These are phyloP conservation scores for Coccomyxa sp. DNA, from an alignment of 139 green algal species.

Conservation along the genomic window DNA sequence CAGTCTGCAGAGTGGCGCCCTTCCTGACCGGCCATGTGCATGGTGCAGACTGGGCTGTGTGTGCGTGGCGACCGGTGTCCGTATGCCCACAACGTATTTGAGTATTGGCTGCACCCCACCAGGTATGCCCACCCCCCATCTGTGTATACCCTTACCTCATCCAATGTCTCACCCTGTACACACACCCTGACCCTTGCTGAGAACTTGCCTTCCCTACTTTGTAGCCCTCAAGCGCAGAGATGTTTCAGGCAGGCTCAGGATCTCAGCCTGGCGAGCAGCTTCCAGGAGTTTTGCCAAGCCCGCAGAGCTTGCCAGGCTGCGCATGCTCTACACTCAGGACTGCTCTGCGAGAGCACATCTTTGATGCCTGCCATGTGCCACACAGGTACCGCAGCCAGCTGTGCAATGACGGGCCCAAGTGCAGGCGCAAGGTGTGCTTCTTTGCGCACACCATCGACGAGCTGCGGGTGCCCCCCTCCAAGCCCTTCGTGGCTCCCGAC, in stretches of 20 bases:
- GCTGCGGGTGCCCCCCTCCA: constrained; percentile 58
- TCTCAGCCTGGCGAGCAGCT: too few species aligned
- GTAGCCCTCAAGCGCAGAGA: too few species aligned
- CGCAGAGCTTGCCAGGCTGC: too few species aligned
- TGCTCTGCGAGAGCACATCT: too few species aligned
- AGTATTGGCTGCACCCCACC: constrained; percentile 89
- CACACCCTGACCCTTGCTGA: too few species aligned
- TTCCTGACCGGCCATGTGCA: too few species aligned
- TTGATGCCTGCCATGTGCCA: too few species aligned
- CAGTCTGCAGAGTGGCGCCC: too few species aligned
- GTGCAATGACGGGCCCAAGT: constrained; percentile 85
- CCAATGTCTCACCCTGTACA: not conserved
- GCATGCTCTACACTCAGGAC: too few species aligned
- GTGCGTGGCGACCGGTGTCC: constrained; percentile 69
- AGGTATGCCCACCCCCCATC: constrained; percentile 20
- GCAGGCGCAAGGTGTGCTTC: constrained; percentile 80
- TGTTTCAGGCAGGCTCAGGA: too few species aligned
- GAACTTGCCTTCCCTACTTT: too few species aligned
- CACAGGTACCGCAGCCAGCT: constrained; percentile 87
- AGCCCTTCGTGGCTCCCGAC: constrained; percentile 27
- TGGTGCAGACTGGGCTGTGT: constrained; percentile 56
- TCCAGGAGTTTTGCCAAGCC: too few species aligned
- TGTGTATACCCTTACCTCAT: not conserved
- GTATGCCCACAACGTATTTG: constrained; percentile 88
- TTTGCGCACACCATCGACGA: constrained; percentile 87